These are phyloP conservation scores for Mikania micrantha DNA, from an alignment of 129 eudicot genomes.

Conservation along the genomic window DNA sequence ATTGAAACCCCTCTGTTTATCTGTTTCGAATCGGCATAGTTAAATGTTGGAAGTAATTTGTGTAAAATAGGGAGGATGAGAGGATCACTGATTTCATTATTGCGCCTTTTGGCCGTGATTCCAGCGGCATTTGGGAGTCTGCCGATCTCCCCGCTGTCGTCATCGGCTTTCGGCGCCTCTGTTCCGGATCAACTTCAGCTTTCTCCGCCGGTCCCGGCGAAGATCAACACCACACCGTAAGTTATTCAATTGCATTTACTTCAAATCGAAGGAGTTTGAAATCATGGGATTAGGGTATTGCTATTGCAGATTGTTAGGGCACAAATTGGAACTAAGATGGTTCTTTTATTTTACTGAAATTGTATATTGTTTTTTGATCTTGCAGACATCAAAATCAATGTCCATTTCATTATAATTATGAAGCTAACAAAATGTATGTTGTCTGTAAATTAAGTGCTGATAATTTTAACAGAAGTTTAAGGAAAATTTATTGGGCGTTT, in stretches of 20 bases:
- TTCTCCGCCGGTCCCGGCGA: conserved; percentile 21
- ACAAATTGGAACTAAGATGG: not conserved
- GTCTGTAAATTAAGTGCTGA: not conserved
- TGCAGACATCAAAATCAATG: not conserved
- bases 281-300: conserved; percentile 15
- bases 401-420: not conserved
- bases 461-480: not conserved
- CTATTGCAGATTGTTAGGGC: not conserved
- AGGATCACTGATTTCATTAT: conserved; percentile 31
- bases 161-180: conserved; percentile 25
- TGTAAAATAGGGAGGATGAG: conserved; percentile 11
- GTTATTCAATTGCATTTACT: conserved; percentile 17
- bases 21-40: not conserved
- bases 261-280: conserved; percentile 3
- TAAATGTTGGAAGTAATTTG: conserved; percentile 9
- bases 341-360: not conserved
- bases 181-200: conserved; percentile 36
- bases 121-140: conserved; percentile 35
- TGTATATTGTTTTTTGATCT: not conserved
- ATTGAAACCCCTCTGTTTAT: not conserved
- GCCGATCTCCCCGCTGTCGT: conserved; percentile 17
- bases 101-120: conserved; percentile 37
- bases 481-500: not conserved
- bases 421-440: not conserved
- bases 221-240: conserved; percentile 34